Percentiles rank a stretch among this genome's conserved stretches.
phyloP scores from a whole-genome alignment of 805 yeast genomes.

The Jamesozyma rosinii region DNA sequence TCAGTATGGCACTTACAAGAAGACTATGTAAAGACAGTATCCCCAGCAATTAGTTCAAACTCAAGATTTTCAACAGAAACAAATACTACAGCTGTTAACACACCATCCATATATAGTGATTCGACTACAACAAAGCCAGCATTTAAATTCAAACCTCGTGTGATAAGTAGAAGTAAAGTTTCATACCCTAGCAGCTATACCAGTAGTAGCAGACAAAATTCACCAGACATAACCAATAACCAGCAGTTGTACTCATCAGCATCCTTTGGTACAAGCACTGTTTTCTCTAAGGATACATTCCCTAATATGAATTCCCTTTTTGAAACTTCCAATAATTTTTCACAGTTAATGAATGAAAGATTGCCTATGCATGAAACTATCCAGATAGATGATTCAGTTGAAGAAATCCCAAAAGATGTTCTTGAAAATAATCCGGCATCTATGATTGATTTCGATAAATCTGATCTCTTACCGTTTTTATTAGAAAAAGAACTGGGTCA shows the following conservation, averaged over 20 bases:
- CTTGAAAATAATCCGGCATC: background rate
- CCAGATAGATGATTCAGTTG: background rate
- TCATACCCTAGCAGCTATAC: constrained; percentile 4
- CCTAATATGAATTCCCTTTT: background rate
- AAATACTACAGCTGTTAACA: constrained; percentile 12
- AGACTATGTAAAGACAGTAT: constrained; percentile 6
- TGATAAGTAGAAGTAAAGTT: constrained; percentile 10
- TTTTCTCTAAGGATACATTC: background rate
- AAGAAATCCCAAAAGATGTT: background rate
- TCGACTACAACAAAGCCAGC: background rate
- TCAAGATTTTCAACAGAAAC: constrained; percentile 17
- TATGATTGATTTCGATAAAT: constrained; percentile 9
- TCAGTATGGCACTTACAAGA: constrained; percentile 29
- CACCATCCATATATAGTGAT: background rate
- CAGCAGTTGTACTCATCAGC: background rate
- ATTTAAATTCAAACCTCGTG: constrained; percentile 24
- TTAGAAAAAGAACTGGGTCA: constrained; percentile 10
- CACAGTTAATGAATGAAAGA: background rate
- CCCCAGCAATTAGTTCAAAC: constrained; percentile 14
- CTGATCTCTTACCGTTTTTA: constrained; percentile 1
- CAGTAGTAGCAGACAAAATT: background rate
- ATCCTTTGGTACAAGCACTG: background rate
- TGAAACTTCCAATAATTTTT: background rate
- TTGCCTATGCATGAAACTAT: background rate
- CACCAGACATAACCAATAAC: background rate